phyloP scores from a whole-genome alignment of 306 rosid species.

The Fragaria ananassa region DNA sequence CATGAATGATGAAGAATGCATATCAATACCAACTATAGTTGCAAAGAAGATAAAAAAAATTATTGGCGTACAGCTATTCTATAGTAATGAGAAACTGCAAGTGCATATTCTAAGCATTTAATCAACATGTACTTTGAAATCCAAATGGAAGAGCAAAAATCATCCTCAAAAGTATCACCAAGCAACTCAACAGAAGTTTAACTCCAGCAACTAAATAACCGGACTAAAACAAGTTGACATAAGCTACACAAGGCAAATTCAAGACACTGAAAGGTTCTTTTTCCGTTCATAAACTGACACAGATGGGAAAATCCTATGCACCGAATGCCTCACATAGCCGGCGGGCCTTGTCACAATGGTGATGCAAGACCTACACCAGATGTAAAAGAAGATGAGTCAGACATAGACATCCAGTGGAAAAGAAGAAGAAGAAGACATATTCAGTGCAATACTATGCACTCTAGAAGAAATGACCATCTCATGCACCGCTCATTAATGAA shows the following conservation, averaged over 20 bases:
- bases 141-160: background rate
- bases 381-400: constrained; percentile 48
- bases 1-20: background rate
- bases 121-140: background rate
- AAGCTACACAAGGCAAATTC: constrained; percentile 35
- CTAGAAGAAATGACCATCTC: background rate
- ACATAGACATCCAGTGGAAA: constrained; percentile 23
- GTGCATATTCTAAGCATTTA: background rate
- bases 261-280: constrained; percentile 27
- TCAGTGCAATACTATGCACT: constrained; percentile 13
- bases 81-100: background rate
- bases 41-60: background rate
- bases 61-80: background rate
- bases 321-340: constrained; percentile 45
- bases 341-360: constrained; percentile 75
- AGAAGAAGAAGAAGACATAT: background rate
- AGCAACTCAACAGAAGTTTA: background rate
- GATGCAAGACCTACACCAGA: constrained; percentile 74
- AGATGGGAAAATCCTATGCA: constrained; percentile 35
- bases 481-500: background rate
- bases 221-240: constrained; percentile 27
- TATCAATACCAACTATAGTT: background rate
- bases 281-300: constrained; percentile 30
- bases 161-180: background rate
- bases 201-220: constrained; percentile 6